Evolutionary conservation across 257 asterid species (phyloP).

Genomic region (Ocimum tenuiflorum): DNA sequence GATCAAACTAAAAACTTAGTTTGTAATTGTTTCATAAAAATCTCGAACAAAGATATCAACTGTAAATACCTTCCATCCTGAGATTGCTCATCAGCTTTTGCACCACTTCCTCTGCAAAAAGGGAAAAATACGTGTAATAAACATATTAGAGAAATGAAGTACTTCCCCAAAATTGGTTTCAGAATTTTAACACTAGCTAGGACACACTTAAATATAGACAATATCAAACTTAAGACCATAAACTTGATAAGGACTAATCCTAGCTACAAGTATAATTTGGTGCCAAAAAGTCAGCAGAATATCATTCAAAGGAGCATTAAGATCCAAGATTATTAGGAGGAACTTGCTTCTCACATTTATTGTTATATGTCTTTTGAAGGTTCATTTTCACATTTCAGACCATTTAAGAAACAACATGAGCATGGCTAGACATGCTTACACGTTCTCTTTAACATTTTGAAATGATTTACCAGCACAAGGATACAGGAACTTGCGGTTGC

Average conservation of each 20-base stretch:
- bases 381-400: not conserved
- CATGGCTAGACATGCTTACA: not conserved
- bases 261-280: not conserved
- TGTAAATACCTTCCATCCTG: slow-evolving; percentile 74
- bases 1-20: slow-evolving; percentile 8
- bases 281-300: not conserved
- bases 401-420: not conserved
- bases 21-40: slow-evolving; percentile 4
- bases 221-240: not conserved
- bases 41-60: not conserved
- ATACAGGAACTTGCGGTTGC: not conserved
- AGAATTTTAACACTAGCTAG: not conserved
- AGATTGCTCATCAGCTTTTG: slow-evolving; percentile 61
- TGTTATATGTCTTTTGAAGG: not conserved
- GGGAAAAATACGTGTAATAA: not conserved
- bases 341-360: not conserved
- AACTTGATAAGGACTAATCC: not conserved
- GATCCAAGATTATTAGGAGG: not conserved
- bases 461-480: not conserved
- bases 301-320: not conserved
- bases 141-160: not conserved
- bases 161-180: not conserved
- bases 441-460: not conserved
- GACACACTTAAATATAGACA: not conserved
- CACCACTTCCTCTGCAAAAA: slow-evolving; percentile 63